Evolutionary conservation across 2,329 filamentous ascomycete species (phyloP), one percentile per base, ranked within the genome.

Genomic region (Cercospora canescens): DNA sequence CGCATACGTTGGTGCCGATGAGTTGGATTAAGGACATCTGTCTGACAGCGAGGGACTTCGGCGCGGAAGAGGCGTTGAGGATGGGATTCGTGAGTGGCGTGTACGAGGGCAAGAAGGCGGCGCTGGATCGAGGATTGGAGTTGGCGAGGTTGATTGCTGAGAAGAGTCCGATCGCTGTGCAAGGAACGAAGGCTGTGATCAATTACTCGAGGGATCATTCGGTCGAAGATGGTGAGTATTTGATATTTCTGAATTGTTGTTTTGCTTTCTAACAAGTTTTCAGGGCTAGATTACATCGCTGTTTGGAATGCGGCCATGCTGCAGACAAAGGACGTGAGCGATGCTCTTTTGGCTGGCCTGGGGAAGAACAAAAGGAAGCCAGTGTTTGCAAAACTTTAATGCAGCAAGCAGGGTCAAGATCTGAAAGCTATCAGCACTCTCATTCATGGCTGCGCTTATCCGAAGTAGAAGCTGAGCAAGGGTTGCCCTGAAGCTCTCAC

Each of bases 111-210:
- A 83, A 82, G 26, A 85, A 84, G 52, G 86, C 89, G 1, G 65
- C 68, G 24, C 76, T 96, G 32, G 80, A 81, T 41, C 85, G 85
- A 34, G 93, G 85, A 0, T 55, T 94, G 67, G 82, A 86, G 67
- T 75, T 91, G 73, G 92, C 91, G 0, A 79, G 75, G 11, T 73
- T 88, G 73, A 87, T 97, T 66, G 90, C 91, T 34, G 82, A 78
- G n/a, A 97, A 97, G 85, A 95, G 91, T 75, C 94, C 94, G 0
- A 88, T 98, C 24, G 93, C 93, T 1, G 91, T 94, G 69, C 88
- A 93, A 81, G 90, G 92, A 8, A 96, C 93, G 5, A 96, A 96
- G 82, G 91, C 94, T 80, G 80, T 96, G 69, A 78, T 97, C 75
- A 93, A 95, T 78, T 92, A 90, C 76, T 91, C 89, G 32, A 85